Evolutionary conservation across 257 asterid genomes (phyloP).

Genomic region (Plectranthus barbatus): DNA sequence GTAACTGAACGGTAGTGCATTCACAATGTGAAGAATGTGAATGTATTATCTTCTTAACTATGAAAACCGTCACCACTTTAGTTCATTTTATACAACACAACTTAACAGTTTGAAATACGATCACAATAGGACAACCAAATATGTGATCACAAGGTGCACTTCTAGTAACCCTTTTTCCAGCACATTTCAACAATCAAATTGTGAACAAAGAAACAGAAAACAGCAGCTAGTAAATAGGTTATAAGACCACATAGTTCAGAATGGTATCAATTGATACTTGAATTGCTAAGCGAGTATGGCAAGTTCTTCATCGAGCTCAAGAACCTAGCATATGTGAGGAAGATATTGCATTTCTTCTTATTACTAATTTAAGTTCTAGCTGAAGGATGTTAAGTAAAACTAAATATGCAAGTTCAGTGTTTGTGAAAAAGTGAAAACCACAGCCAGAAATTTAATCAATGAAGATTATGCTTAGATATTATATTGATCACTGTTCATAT

Average conservation of each 20-base stretch:
- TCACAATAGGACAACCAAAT: not conserved
- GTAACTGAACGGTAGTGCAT: not conserved
- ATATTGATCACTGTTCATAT: not conserved
- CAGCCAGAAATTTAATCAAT: not conserved
- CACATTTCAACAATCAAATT: not conserved
- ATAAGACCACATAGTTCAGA: not conserved
- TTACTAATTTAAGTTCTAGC: slow-evolving; percentile 13
- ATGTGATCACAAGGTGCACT: not conserved
- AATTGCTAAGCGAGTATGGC: not conserved
- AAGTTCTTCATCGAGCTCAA: not conserved
- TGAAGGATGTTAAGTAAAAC: slow-evolving; percentile 3
- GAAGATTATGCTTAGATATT: not conserved
- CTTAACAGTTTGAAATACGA: not conserved
- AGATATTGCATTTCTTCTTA: not conserved
- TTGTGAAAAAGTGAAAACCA: slow-evolving; percentile 1
- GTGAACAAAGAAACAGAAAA: not conserved
- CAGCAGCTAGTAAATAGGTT: not conserved
- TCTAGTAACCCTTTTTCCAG: not conserved
- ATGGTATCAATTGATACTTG: not conserved
- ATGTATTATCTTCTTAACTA: not conserved
- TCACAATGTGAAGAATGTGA: not conserved
- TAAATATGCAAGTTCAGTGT: not conserved
- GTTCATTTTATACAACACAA: not conserved
- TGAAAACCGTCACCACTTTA: not conserved
- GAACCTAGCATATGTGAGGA: slow-evolving; percentile 3